Evolutionary conservation across 2,329 filamentous ascomycete genomes (phyloP).

Genomic region (Xylaria digitata): DNA sequence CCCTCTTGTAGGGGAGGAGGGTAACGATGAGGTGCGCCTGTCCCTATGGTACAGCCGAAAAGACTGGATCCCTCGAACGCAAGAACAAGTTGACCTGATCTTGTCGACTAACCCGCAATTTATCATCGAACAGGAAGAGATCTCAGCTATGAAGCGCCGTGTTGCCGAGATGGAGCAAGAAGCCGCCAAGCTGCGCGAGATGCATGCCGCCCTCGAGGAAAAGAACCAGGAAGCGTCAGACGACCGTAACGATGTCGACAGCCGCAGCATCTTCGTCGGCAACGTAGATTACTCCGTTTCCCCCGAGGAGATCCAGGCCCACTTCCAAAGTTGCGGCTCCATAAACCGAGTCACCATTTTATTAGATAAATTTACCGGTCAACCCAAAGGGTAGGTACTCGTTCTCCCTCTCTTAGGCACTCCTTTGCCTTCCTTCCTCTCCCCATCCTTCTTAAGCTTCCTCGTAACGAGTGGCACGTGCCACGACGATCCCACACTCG

Average conservation of each 20-base stretch:
- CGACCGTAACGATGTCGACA: slow-evolving; percentile 95
- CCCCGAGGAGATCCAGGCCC: slow-evolving; percentile 96
- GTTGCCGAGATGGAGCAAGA: slow-evolving; percentile 93
- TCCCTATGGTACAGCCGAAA: slow-evolving; percentile 35
- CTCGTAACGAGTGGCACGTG: not conserved
- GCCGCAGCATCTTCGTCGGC: slow-evolving; percentile 95
- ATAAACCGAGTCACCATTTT: slow-evolving; percentile 99
- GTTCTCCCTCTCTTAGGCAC: slow-evolving; percentile 48
- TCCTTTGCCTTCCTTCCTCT: not conserved
- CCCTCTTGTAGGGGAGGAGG: slow-evolving; percentile 55
- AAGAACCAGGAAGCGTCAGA: slow-evolving; percentile 85
- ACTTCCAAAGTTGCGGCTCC: slow-evolving; percentile 95
- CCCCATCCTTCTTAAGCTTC: no score
- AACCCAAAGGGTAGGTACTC: slow-evolving; percentile 99
- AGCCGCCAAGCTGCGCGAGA: slow-evolving; percentile 85
- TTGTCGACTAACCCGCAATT: slow-evolving; percentile 42
- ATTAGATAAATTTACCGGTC: slow-evolving; percentile 96
- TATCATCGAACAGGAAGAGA: slow-evolving; percentile 71
- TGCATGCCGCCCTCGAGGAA: slow-evolving; percentile 87
- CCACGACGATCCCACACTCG: not conserved
- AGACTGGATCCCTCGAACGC: slow-evolving; percentile 22
- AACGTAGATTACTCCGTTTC: slow-evolving; percentile 98
- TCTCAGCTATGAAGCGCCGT: slow-evolving; percentile 85
- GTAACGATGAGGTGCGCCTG: slow-evolving; percentile 60
- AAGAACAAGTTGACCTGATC: slow-evolving; percentile 33